Percentiles rank a stretch among this genome's conserved stretches.
phyloP scores from a whole-genome alignment of 169 alveolate genomes.

The Plasmodium vivax region DNA sequence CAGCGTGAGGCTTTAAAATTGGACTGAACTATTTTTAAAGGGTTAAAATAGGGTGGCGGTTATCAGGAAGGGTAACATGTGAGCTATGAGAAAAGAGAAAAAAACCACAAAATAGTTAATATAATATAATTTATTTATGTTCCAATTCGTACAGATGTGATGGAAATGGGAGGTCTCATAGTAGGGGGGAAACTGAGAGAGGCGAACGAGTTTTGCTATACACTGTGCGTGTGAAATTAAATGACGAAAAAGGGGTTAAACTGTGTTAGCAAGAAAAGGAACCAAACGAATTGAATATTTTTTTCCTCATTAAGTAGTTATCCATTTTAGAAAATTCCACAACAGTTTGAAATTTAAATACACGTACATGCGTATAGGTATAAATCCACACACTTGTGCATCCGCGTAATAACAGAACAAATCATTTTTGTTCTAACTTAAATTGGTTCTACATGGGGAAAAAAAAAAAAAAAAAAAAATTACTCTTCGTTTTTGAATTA shows the following conservation, averaged over 20 bases:
- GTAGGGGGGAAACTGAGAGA: not conserved
- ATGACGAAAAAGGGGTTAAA: not conserved
- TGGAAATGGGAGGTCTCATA: not conserved
- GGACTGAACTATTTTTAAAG: not conserved
- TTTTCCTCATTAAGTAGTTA: not conserved
- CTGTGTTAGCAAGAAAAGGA: not conserved
- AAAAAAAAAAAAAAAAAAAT: not conserved
- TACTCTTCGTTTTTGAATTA: not conserved
- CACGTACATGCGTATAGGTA: not conserved
- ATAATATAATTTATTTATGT: not conserved
- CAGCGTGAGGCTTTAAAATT: not conserved
- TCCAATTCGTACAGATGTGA: not conserved
- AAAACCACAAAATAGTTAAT: not conserved
- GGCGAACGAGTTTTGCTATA: not conserved
- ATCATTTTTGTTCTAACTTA: not conserved
- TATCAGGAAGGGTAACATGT: not conserved
- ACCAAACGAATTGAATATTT: not conserved
- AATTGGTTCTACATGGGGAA: not conserved
- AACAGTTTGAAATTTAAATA: not conserved
- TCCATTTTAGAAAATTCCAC: not conserved
- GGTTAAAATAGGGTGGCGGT: not conserved
- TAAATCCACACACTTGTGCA: not conserved
- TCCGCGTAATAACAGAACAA: not conserved
- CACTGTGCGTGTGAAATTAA: not conserved
- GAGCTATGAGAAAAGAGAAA: not conserved